These are phyloP conservation scores for Pseudocercospora musae DNA, from an alignment of 2,329 filamentous ascomycete genomes.

Conservation along the genomic window DNA sequence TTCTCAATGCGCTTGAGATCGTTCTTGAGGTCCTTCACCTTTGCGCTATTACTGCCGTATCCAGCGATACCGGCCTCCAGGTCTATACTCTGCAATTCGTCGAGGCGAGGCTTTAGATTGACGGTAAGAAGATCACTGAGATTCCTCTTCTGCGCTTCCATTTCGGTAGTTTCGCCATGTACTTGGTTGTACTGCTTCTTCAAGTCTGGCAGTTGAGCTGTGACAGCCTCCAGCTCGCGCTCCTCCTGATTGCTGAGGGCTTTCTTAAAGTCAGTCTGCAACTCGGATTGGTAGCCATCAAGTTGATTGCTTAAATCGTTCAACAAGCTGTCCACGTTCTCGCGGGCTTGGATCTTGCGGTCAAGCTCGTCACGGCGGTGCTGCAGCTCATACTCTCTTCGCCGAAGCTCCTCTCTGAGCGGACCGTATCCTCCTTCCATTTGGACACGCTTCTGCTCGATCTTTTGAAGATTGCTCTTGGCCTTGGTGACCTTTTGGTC, in stretches of 20 bases:
- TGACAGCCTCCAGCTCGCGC: slow-evolving; percentile 69
- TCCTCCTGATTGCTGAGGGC: slow-evolving; percentile 81
- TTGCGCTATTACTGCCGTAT: slow-evolving; percentile 56
- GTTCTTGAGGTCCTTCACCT: slow-evolving; percentile 72
- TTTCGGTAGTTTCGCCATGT: slow-evolving; percentile 68
- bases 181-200: slow-evolving; percentile 73
- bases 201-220: slow-evolving; percentile 66
- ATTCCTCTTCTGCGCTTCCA: slow-evolving; percentile 76
- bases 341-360: slow-evolving; percentile 60
- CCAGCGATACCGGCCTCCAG: slow-evolving; percentile 58
- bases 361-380: slow-evolving; percentile 72
- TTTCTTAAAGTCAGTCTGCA: slow-evolving; percentile 88
- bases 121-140: slow-evolving; percentile 86
- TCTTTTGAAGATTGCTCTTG: slow-evolving; percentile 78
- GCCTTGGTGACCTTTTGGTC: slow-evolving; percentile 87
- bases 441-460: slow-evolving; percentile 73
- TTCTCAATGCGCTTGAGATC: slow-evolving; percentile 77
- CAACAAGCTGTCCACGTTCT: slow-evolving; percentile 64
- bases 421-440: slow-evolving; percentile 80
- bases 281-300: slow-evolving; percentile 72
- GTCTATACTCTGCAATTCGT: slow-evolving; percentile 76
- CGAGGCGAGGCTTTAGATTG: slow-evolving; percentile 80
- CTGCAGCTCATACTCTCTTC: slow-evolving; percentile 71
- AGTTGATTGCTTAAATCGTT: slow-evolving; percentile 66
- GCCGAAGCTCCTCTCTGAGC: slow-evolving; percentile 70